Evolutionary conservation across 2,329 filamentous ascomycete genomes (phyloP).

Genomic region (Plectosphaerella plurivora): DNA sequence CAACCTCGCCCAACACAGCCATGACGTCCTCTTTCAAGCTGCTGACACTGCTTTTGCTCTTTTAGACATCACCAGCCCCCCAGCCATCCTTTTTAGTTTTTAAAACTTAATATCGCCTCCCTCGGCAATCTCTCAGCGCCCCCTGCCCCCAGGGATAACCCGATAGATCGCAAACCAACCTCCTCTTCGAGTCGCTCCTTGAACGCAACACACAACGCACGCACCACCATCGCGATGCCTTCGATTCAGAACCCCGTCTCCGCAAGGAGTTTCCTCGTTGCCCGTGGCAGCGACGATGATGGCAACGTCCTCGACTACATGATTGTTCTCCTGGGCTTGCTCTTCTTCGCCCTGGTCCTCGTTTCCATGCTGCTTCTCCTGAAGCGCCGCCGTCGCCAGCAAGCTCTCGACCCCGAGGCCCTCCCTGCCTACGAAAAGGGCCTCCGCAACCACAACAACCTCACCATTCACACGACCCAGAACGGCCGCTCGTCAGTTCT

Average conservation of each 20-base stretch:
- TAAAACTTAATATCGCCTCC: background rate
- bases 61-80: background rate
- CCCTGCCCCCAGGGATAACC: background rate
- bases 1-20: too few species aligned
- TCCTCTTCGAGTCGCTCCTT: background rate
- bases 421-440: conserved; percentile 66
- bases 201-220: conserved; percentile 10
- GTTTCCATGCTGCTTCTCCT: conserved; percentile 67
- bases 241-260: conserved; percentile 30
- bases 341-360: conserved; percentile 67
- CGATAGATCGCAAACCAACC: background rate
- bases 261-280: conserved; percentile 30
- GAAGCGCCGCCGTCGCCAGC: conserved; percentile 56
- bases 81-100: background rate
- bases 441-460: conserved; percentile 47
- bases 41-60: background rate
- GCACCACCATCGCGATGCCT: conserved; percentile 25
- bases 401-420: conserved; percentile 42
- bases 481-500: conserved; percentile 64
- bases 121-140: background rate
- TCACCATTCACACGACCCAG: conserved; percentile 53
- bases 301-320: conserved; percentile 71
- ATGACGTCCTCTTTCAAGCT: background rate
- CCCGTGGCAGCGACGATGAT: conserved; percentile 32
- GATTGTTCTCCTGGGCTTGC: conserved; percentile 72